Conservation (phyloP, 2,329 filamentous ascomycete genomes). For the Aspergillus latus region DNA sequence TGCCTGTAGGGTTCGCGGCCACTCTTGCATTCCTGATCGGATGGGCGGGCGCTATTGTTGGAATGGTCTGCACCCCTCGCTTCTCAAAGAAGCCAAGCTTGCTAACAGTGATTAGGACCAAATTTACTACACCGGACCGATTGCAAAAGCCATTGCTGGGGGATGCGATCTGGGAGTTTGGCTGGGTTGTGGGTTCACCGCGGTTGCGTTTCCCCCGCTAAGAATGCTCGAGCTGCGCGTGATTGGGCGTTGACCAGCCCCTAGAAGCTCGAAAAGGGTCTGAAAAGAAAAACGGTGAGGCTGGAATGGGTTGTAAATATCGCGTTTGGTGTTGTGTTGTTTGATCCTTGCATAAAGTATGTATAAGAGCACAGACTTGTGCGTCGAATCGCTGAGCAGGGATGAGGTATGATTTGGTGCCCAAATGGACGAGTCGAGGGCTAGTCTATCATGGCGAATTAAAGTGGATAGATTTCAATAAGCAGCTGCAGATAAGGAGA, state of each 20-base stretch:
- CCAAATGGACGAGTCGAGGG: no score
- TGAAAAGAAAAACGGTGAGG: neutral
- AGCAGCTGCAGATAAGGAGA: neutral
- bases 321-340: neutral
- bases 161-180: constrained; percentile 41
- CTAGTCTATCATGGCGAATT: neutral
- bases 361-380: neutral
- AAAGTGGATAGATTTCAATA: neutral
- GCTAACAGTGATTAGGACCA: constrained; percentile 31
- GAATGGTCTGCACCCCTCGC: constrained; percentile 34
- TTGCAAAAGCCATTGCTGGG: constrained; percentile 32
- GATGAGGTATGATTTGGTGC: no score
- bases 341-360: neutral
- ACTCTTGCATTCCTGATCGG: constrained; percentile 39
- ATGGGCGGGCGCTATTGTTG: constrained; percentile 43
- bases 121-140: constrained; percentile 40
- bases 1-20: constrained; percentile 46
- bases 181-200: constrained; percentile 38
- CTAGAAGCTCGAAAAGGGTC: no score
- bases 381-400: neutral
- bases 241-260: constrained; percentile 26
- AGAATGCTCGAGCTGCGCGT: constrained; percentile 35
- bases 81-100: neutral
- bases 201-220: constrained; percentile 36
- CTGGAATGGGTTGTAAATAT: neutral